phyloP scores from a whole-genome alignment of 2,329 filamentous ascomycete species.

The Ophioceras dolichostomum region DNA sequence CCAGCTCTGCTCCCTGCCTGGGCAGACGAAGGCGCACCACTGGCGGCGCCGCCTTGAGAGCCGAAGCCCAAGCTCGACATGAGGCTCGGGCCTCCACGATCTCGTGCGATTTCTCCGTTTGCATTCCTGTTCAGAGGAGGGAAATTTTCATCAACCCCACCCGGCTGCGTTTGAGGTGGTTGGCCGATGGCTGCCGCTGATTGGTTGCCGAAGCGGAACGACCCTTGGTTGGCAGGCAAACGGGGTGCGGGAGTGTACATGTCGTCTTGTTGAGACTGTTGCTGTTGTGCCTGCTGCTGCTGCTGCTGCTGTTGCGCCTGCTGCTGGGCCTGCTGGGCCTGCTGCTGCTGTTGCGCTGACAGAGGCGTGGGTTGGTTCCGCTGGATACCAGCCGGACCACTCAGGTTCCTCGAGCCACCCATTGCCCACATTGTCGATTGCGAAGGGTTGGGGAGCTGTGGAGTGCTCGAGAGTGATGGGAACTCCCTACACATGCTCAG shows the following conservation, averaged over 20 bases:
- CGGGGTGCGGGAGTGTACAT: constrained; percentile 26
- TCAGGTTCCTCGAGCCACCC: constrained; percentile 33
- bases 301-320: constrained; percentile 29
- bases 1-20: constrained; percentile 32
- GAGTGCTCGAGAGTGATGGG: constrained; percentile 50
- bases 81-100: constrained; percentile 32
- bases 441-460: constrained; percentile 35
- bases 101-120: constrained; percentile 45
- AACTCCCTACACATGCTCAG: constrained; percentile 52
- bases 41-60: constrained; percentile 27
- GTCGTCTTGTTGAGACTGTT: constrained; percentile 32
- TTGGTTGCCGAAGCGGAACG: constrained; percentile 43
- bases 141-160: constrained; percentile 46
- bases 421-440: constrained; percentile 43
- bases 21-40: constrained; percentile 18
- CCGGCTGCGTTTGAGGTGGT: constrained; percentile 33
- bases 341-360: constrained; percentile 29
- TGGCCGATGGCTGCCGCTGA: constrained; percentile 24
- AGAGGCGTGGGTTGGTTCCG: constrained; percentile 39
- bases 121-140: constrained; percentile 46
- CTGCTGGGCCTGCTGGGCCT: constrained; percentile 27
- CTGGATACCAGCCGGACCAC: constrained; percentile 28
- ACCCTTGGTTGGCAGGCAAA: constrained; percentile 27
- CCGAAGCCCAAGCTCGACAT: constrained; percentile 44
- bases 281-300: constrained; percentile 35